Conservation (phyloP, 345 rosid genomes). For the Bruguiera sexangula region DNA sequence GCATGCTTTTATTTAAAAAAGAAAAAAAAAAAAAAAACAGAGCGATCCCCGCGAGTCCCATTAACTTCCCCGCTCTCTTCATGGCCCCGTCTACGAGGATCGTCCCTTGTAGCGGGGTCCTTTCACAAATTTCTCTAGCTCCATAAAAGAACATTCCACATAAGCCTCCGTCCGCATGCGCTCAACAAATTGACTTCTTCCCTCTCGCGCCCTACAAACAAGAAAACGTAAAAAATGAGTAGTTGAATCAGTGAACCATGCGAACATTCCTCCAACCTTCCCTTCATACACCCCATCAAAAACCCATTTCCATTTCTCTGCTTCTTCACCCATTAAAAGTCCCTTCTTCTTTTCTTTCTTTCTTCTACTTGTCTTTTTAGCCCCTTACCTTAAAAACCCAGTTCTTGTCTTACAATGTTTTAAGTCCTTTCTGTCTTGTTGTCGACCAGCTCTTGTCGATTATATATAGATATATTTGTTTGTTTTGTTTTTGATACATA, state of each 20-base stretch:
- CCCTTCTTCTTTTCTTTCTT: not conserved
- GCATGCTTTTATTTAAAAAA: too few relatives aligned
- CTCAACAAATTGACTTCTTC: constrained; percentile 2
- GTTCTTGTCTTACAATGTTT: too few relatives aligned
- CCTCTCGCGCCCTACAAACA: not conserved
- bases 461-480: too few relatives aligned
- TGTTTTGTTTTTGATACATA: not conserved
- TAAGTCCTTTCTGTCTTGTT: too few relatives aligned
- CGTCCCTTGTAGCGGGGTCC: too few relatives aligned
- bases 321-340: not conserved
- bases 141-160: not conserved
- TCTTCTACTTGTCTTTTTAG: not conserved
- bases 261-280: not conserved
- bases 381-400: not conserved
- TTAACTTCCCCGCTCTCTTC: too few relatives aligned
- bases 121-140: too few relatives aligned
- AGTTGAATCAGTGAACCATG: not conserved
- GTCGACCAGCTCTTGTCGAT: too few relatives aligned
- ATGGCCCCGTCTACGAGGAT: too few relatives aligned
- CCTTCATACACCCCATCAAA: not conserved
- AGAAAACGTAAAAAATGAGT: not conserved
- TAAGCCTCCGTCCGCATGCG: not conserved
- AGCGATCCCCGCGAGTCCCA: too few relatives aligned
- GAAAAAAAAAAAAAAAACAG: too few relatives aligned
- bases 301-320: not conserved